These are phyloP conservation scores for Penicillium canariense DNA, from an alignment of 495 filamentous ascomycete species.

Conservation along the genomic window DNA sequence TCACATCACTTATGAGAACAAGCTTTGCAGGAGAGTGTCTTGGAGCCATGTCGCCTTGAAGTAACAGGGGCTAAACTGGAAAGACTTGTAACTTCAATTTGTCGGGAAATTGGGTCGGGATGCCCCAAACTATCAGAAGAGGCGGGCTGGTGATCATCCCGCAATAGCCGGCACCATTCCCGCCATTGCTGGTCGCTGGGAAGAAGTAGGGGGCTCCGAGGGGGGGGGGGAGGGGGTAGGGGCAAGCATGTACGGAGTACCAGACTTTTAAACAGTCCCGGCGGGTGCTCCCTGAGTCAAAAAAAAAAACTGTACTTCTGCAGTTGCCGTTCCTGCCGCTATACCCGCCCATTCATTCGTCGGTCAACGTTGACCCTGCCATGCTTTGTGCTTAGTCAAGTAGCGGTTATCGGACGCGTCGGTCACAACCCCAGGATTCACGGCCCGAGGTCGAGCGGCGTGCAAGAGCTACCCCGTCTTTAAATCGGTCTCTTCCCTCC, in stretches of 20 bases:
- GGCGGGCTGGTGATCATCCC: background rate
- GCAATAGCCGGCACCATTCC: background rate
- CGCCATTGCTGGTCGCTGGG: no score
- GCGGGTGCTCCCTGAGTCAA: background rate
- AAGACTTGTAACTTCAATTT: no score
- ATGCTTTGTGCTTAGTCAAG: conserved; percentile 3
- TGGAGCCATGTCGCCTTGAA: no score
- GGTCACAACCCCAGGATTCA: conserved; percentile 14
- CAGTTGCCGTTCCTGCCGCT: no score
- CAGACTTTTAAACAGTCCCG: no score
- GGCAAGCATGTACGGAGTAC: no score
- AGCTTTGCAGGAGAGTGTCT: no score
- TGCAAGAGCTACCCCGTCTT: background rate
- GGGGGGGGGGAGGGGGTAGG: no score
- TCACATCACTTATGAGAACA: no score
- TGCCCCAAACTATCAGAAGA: background rate
- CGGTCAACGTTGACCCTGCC: background rate
- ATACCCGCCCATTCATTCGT: background rate
- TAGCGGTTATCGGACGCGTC: conserved; percentile 15
- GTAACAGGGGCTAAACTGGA: no score
- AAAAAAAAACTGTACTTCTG: background rate
- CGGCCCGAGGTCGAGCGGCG: conserved; percentile 19
- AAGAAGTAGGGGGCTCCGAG: no score
- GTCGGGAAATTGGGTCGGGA: no score
- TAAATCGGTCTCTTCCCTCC: background rate